Conservation (phyloP, 1,284 basidiomycete species). For the Fomitopsis betulina region DNA sequence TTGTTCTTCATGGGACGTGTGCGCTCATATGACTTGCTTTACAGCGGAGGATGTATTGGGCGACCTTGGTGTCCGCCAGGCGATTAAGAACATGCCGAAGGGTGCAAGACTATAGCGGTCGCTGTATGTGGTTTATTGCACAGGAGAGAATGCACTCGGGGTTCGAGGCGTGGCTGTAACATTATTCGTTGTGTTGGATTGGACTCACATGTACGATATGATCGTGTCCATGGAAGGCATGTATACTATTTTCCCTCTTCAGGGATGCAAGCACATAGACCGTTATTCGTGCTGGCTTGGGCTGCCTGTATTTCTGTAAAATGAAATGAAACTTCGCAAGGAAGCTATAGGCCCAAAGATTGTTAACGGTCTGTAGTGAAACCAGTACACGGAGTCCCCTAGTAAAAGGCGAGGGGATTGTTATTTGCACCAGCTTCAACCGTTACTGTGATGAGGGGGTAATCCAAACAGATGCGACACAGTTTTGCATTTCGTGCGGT, state of each 20-base stretch:
- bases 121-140: too few relatives aligned
- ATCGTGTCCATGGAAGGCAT: too few relatives aligned
- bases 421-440: conserved; percentile 44
- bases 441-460: conserved; percentile 17
- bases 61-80: conserved; percentile 69
- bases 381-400: conserved; percentile 53
- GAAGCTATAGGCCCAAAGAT: conserved; percentile 45
- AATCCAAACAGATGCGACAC: background rate
- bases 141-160: background rate
- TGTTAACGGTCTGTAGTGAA: conserved; percentile 36
- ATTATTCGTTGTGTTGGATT: background rate
- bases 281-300: too few relatives aligned
- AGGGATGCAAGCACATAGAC: too few relatives aligned
- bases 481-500: conserved; percentile 36
- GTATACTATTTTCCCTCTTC: too few relatives aligned
- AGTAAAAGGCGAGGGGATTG: conserved; percentile 64
- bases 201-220: background rate
- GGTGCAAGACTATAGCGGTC: conserved; percentile 41
- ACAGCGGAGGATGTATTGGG: conserved; percentile 64
- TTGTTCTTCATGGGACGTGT: background rate
- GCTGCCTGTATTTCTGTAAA: too few relatives aligned
- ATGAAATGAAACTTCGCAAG: conserved; percentile 22
- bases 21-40: background rate
- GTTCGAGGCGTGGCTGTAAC: background rate
- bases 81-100: conserved; percentile 60